Conservation (phyloP, 768 basidiomycete genomes). For the Suillus subluteus region DNA sequence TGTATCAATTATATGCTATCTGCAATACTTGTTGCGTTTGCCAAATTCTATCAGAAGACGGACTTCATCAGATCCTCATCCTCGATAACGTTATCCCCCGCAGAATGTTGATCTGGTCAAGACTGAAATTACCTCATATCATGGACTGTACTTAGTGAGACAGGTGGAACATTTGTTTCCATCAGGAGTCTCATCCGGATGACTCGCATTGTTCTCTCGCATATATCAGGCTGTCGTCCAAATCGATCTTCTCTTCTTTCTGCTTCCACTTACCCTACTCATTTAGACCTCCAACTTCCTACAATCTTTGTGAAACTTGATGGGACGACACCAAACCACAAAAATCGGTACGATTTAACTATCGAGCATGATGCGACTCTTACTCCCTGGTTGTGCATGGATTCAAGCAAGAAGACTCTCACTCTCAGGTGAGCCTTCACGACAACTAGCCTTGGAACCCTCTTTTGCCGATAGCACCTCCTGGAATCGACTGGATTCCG, state of each 20-base stretch:
- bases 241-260: no score
- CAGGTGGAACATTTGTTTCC: not conserved
- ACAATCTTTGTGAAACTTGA: not conserved
- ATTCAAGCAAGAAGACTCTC: no score
- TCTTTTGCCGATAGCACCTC: no score
- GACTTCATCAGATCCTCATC: not conserved
- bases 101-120: not conserved
- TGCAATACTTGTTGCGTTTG: not conserved
- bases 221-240: not conserved
- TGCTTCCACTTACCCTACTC: not conserved
- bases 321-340: not conserved
- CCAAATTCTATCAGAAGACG: no score
- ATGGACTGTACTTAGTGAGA: not conserved
- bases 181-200: not conserved
- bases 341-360: not conserved
- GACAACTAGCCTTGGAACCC: no score
- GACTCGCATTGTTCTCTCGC: not conserved
- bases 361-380: not conserved
- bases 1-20: not conserved
- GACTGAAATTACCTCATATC: not conserved
- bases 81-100: not conserved
- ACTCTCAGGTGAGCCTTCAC: not conserved
- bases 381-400: no score
- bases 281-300: not conserved
- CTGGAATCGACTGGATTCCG: no score